These are phyloP conservation scores for Ophiostoma tasmaniense DNA, from an alignment of 2,329 filamentous ascomycete species.

Conservation along the genomic window DNA sequence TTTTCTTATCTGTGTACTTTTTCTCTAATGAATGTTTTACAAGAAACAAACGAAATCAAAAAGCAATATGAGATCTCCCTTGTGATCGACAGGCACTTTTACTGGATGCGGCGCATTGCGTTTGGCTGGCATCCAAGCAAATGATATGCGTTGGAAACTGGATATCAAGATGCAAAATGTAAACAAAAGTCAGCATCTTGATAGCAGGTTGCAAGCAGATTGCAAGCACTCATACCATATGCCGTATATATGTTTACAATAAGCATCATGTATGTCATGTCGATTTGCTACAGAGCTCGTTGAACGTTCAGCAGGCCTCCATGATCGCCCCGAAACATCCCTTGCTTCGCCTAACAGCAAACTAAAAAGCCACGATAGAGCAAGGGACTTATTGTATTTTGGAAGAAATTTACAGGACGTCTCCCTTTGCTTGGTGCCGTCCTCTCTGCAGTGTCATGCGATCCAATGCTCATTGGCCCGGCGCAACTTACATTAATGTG, in stretches of 20 bases:
- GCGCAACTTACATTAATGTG: no score
- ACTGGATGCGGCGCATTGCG: not conserved
- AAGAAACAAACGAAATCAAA: not conserved
- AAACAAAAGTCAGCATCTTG: not conserved
- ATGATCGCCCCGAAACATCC: not conserved
- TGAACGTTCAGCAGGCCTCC: not conserved
- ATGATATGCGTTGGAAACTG: not conserved
- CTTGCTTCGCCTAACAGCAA: not conserved
- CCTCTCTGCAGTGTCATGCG: not conserved
- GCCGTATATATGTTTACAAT: no score
- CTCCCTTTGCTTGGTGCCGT: not conserved
- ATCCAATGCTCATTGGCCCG: not conserved
- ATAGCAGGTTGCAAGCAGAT: no score
- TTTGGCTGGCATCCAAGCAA: not conserved
- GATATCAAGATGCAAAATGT: not conserved
- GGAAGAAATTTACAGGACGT: not conserved
- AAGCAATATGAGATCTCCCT: not conserved
- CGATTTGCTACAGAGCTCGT: no score
- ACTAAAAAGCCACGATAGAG: not conserved
- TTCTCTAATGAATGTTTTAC: not conserved
- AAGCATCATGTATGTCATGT: no score
- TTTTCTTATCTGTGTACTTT: not conserved
- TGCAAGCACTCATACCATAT: no score
- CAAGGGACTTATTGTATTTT: not conserved
- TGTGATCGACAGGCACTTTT: not conserved